phyloP scores from a whole-genome alignment of 2,329 filamentous ascomycete genomes.

The Ophiosphaerella herpotricha region DNA sequence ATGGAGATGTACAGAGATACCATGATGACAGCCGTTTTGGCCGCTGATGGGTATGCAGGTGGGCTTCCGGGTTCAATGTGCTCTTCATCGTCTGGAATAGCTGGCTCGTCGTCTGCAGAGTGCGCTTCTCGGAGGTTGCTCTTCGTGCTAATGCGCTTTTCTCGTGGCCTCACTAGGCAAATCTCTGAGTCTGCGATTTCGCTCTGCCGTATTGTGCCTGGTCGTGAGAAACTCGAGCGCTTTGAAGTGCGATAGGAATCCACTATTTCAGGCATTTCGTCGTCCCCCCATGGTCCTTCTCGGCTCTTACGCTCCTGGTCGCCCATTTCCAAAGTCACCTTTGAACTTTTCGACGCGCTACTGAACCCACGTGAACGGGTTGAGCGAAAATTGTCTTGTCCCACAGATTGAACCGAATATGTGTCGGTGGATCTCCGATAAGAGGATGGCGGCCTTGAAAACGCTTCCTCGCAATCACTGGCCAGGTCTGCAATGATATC shows the following conservation, averaged over 20 bases:
- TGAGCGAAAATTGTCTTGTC: slow-evolving; percentile 5
- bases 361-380: slow-evolving; percentile 7
- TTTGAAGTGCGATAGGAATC: slow-evolving; percentile 13
- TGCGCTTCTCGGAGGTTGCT: slow-evolving; percentile 15
- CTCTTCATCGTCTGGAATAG: not conserved
- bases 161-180: slow-evolving; percentile 10
- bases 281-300: not conserved
- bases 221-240: slow-evolving; percentile 14
- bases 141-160: slow-evolving; percentile 9
- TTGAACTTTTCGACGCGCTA: slow-evolving; percentile 8
- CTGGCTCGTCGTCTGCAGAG: slow-evolving; percentile 6
- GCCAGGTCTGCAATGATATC: slow-evolving; percentile 22
- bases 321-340: slow-evolving; percentile 10
- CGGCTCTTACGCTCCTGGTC: slow-evolving; percentile 5
- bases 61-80: not conserved
- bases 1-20: slow-evolving; percentile 39
- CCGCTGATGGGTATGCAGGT: slow-evolving; percentile 24
- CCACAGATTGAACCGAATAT: slow-evolving; percentile 10
- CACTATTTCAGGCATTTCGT: slow-evolving; percentile 12
- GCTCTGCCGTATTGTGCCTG: slow-evolving; percentile 3
- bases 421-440: slow-evolving; percentile 5
- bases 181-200: slow-evolving; percentile 16
- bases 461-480: slow-evolving; percentile 17
- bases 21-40: slow-evolving; percentile 36
- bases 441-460: slow-evolving; percentile 14